Base-by-base conservation (phyloP, 192 early-diverging fungal genomes). In the Mycoemilia scoparia region DNA sequence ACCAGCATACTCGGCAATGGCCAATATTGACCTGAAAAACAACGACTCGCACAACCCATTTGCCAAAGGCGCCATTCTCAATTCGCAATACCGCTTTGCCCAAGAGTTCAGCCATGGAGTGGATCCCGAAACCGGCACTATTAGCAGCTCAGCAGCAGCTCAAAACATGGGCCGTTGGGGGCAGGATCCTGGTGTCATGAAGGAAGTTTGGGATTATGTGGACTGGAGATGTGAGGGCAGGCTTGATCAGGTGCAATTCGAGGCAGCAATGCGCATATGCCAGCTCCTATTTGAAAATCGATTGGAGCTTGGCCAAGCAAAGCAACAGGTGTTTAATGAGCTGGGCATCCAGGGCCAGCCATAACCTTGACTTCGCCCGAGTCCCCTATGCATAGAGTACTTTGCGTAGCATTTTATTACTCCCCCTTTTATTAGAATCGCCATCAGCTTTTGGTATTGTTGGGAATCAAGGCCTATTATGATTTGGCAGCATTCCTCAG, bases 161-260 rank as follows among this genome's bases (percentile, higher is more conserved):
- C 71, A 76, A 6, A 43, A 70, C 14, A 42, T 88, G 13, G 57
- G 71, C 16, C 63, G 73, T 15, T 67, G 71, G 4, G 84, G 80
- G 7, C 41, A 86, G 15, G 59, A 76, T 2, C 70, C 60, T 18
- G 64, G 71, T 20, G 29, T 62, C 11, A 49, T 88, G 29, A 69
- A 73, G 17, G 71, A 80, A 36, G 59, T 88, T 5, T 86, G 83
- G 81, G 49, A 60, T 25, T 42, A 77, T 19, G 65, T 79, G 12
- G 82, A 87, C 38, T 83, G 80, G 79, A 76, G 79, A 37, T 43
- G 49, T 13, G 73, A 79, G 38, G 84, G 84, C n/a, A 82, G 81
- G 32, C 52, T 88, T 43, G 80, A 84, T 33, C 37, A 64, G 26
- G 84, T 86, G 36, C 77, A 88, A 58, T 88, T 87, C 50, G 64